Base-by-base conservation (phyloP, 106 monocot species). In the Dioscorea dumetorum region DNA sequence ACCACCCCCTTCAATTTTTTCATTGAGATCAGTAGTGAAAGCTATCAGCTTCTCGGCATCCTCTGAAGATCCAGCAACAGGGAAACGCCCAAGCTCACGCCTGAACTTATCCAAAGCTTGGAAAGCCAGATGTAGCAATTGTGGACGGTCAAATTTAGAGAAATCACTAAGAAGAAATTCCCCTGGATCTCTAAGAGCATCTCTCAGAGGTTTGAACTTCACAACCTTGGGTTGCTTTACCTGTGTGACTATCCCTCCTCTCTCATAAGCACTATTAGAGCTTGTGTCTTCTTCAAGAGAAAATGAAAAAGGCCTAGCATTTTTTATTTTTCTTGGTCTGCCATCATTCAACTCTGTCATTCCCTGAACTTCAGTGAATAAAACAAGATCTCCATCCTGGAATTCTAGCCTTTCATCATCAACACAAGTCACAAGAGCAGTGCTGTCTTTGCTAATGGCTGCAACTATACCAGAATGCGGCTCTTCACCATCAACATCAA, bases 341-440 rank as follows among this genome's bases (percentile, higher is more conserved):
- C 88, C 91, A 80, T 95, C 95, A 80, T 95, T 95, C 19, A 95
- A 21, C 62, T 95, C 91, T 19, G 74, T 69, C 95, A 95, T 95
- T 57, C 95, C 95, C 19, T 80, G 60, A 28, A 95, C 79, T 79
- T 95, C 95, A 63, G 95, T 88, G 58, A 95, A 95, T 28, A 91
- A 34, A 48, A 95, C 88, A 61, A 91, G 76, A 81, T 95, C 88
- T 3, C 91, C 95, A 84, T 95, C 95, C 74, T 95, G 88, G 66
- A 95, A 88, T 71, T 88, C 95, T 56, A 91, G 83, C 34, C 91
- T 70, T 63, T 95, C 95, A 67, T 95, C 91, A 62, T 95, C 91
- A 60, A 95, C 88, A 78, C 88, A 91, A 22, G 81, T 73, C 21
- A 95, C 84, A 20, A 84, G 54, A 51, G 88, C 84, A 69, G 91